phyloP scores from a whole-genome alignment of 2,329 filamentous ascomycete species.

The Fusarium brachygibbosum region DNA sequence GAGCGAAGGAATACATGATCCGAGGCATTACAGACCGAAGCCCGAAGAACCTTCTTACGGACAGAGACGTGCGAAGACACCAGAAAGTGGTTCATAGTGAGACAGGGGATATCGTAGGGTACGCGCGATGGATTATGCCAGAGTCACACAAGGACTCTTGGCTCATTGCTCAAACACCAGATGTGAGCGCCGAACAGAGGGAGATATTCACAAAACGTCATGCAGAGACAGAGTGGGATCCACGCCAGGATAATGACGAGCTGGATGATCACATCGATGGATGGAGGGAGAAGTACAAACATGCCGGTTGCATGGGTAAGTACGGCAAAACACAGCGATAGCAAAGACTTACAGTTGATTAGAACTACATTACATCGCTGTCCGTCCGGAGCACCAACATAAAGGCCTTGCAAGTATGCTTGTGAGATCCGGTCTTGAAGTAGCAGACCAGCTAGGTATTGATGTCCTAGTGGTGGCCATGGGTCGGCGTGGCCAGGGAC shows the following conservation, averaged over 20 bases:
- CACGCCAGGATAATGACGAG: conserved; percentile 5
- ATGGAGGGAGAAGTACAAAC: conserved; percentile 29
- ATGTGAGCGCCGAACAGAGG: conserved; percentile 16
- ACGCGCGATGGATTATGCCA: conserved; percentile 38
- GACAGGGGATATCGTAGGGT: conserved; percentile 44
- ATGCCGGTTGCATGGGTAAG: conserved; percentile 29
- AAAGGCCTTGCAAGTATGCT: conserved; percentile 43
- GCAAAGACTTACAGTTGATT: background rate
- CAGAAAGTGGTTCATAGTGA: conserved; percentile 35
- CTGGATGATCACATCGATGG: conserved; percentile 26
- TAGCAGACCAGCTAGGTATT: conserved; percentile 33
- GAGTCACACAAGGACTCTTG: conserved; percentile 18
- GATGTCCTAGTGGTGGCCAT: conserved; percentile 40
- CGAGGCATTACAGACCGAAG: conserved; percentile 25
- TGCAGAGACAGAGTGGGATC: conserved; percentile 8
- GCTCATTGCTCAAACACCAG: conserved; percentile 34
- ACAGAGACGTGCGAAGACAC: conserved; percentile 37
- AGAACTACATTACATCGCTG: conserved; percentile 45
- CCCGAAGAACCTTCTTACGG: conserved; percentile 35
- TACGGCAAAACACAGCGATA: fast-evolving
- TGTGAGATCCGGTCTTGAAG: conserved; percentile 38
- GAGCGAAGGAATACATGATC: conserved; percentile 27
- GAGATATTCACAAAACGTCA: conserved; percentile 2
- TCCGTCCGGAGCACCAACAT: conserved; percentile 41
- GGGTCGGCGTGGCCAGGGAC: conserved; percentile 22